phyloP scores from a whole-genome alignment of 2,329 filamentous ascomycete species.

The Alternaria triticina region DNA sequence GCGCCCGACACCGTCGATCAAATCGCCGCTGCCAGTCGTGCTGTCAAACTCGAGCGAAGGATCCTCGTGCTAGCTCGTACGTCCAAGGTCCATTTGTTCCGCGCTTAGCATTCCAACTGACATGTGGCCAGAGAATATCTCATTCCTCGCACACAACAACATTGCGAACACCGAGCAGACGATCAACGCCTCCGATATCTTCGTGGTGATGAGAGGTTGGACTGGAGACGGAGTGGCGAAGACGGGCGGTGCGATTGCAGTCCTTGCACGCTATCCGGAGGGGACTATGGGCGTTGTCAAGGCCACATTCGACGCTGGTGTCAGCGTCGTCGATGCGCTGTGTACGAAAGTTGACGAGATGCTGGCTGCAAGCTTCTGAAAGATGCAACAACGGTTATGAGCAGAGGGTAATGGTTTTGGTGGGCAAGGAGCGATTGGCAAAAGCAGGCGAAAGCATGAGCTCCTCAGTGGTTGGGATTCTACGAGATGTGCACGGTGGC shows the following conservation, averaged over 20 bases:
- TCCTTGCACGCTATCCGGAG: neutral
- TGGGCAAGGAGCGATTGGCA: neutral
- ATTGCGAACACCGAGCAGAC: neutral
- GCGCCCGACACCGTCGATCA: neutral
- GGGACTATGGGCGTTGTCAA: conserved; percentile 5
- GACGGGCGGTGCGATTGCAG: neutral
- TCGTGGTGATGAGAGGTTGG: conserved; percentile 1
- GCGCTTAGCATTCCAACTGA: neutral
- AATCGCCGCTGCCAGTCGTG: neutral
- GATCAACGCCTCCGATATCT: neutral
- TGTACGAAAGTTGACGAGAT: neutral
- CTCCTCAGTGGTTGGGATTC: neutral
- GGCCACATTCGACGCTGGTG: neutral
- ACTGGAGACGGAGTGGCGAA: neutral
- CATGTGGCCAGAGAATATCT: neutral
- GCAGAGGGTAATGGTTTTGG: neutral
- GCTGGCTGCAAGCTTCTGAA: neutral
- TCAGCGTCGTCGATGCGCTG: neutral
- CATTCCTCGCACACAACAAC: neutral
- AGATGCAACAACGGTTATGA: neutral
- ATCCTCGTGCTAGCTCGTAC: neutral
- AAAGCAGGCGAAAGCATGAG: neutral
- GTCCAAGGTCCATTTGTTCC: rapidly evolving
- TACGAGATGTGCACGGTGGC: neutral
- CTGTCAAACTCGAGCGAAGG: neutral